Conservation (phyloP, 306 rosid genomes). For the Vicia sativa region DNA sequence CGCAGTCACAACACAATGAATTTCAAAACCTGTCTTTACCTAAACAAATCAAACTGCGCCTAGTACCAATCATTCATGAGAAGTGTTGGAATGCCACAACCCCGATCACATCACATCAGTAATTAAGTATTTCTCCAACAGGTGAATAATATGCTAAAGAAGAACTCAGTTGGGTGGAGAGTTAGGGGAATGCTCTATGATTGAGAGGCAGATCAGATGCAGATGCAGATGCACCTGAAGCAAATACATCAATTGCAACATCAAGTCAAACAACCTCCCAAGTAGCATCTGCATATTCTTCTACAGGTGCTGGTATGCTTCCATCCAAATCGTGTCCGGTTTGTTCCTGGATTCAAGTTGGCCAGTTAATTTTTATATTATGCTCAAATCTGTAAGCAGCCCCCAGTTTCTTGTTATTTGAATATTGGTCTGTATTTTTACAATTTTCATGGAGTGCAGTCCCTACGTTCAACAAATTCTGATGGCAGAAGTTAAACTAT, state of each 20-base stretch:
- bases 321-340: background rate
- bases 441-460: background rate
- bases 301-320: background rate
- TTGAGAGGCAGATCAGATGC: background rate
- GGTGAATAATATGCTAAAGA: background rate
- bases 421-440: background rate
- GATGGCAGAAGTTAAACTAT: background rate
- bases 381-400: background rate
- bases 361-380: background rate
- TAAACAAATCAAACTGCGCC: background rate
- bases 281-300: slow-evolving; percentile 5
- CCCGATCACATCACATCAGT: background rate
- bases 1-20: background rate
- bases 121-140: background rate
- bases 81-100: background rate
- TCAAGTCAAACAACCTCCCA: slow-evolving; percentile 4
- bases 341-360: background rate
- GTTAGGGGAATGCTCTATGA: background rate
- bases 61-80: background rate
- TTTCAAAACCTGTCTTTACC: slow-evolving; percentile 3
- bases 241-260: slow-evolving; percentile 5
- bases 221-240: background rate
- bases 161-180: background rate
- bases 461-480: no score
- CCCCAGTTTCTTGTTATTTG: background rate